A percentile compares a stretch with the other conserved stretches of the same genome.
Evolutionary conservation across 1,139 yeast genomes (phyloP).

Genomic region (Citeromyces hawaiiensis): DNA sequence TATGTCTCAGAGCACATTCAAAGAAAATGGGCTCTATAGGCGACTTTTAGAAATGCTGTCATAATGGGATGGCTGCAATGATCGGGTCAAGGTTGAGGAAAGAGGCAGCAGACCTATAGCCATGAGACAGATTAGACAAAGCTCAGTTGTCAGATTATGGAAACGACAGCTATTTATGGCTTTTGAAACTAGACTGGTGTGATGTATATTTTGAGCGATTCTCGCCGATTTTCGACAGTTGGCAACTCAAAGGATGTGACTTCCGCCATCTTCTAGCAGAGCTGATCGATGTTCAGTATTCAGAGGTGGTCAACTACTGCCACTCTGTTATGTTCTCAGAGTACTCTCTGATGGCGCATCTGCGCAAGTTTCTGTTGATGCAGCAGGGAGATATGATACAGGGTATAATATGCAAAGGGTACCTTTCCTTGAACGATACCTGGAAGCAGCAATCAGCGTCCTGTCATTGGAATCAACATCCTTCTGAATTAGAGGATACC

Average conservation of each 20-base stretch:
- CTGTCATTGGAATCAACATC: too few species aligned
- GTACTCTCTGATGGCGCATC: slow-evolving; percentile 39
- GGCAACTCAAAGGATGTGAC: background rate
- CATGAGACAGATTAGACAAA: too few species aligned
- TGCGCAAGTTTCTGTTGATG: slow-evolving; percentile 52
- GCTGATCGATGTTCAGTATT: slow-evolving; percentile 36
- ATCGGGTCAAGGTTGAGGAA: too few species aligned
- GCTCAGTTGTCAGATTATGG: too few species aligned
- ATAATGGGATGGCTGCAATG: too few species aligned
- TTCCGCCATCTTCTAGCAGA: slow-evolving; percentile 16
- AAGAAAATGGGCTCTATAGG: too few species aligned
- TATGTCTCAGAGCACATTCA: too few species aligned
- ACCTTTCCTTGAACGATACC: slow-evolving; percentile 34
- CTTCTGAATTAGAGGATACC: too few species aligned
- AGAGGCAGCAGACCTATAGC: too few species aligned
- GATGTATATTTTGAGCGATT: background rate
- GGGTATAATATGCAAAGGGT: slow-evolving; percentile 43
- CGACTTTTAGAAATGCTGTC: too few species aligned
- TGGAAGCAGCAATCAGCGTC: background rate
- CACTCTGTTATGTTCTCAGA: slow-evolving; percentile 34
- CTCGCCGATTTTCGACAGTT: background rate
- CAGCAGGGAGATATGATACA: slow-evolving; percentile 72
- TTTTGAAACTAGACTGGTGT: background rate
- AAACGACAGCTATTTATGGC: slow-evolving; percentile 23
- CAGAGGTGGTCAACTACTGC: slow-evolving; percentile 42